A percentile compares a stretch with the other conserved stretches of the same genome.
Evolutionary conservation across 2,329 filamentous ascomycete species (phyloP).

Genomic region (Cladobotryum protrusum): DNA sequence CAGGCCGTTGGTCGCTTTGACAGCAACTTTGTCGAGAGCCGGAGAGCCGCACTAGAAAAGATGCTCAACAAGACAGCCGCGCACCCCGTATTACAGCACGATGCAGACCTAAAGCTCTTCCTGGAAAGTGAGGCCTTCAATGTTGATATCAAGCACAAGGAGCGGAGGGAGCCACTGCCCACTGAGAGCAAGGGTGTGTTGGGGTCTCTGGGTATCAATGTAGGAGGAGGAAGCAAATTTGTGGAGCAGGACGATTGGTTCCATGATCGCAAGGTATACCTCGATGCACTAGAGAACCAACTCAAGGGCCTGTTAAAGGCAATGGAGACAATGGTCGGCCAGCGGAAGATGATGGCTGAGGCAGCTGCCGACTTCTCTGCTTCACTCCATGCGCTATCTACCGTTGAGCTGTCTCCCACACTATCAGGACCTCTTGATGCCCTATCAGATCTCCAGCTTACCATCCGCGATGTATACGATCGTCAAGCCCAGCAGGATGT

Average conservation of each 20-base stretch:
- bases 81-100: conserved; percentile 86
- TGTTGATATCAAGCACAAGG: conserved; percentile 95
- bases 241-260: conserved; percentile 99
- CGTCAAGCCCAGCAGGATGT: conserved; percentile 96
- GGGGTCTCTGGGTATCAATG: conserved; percentile 72
- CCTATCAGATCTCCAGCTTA: conserved; percentile 86
- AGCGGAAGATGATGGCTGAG: conserved; percentile 90
- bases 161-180: conserved; percentile 78
- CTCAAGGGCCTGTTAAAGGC: conserved; percentile 86
- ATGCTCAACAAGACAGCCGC: conserved; percentile 96
- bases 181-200: conserved; percentile 92
- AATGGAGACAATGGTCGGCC: conserved; percentile 85
- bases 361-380: conserved; percentile 89
- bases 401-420: conserved; percentile 83
- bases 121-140: conserved; percentile 95
- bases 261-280: conserved; percentile 89
- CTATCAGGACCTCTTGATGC: conserved; percentile 86
- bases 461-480: conserved; percentile 91
- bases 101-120: conserved; percentile 91
- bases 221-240: conserved; percentile 79
- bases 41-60: conserved; percentile 84
- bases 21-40: conserved; percentile 89
- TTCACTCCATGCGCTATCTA: conserved; percentile 85
- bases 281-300: conserved; percentile 89
- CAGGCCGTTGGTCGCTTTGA: conserved; percentile 96